A percentile compares a stretch with the other conserved stretches of the same genome.
These are phyloP conservation scores for Aspergillus persii DNA, from an alignment of 2,329 filamentous ascomycete species.

Conservation along the genomic window DNA sequence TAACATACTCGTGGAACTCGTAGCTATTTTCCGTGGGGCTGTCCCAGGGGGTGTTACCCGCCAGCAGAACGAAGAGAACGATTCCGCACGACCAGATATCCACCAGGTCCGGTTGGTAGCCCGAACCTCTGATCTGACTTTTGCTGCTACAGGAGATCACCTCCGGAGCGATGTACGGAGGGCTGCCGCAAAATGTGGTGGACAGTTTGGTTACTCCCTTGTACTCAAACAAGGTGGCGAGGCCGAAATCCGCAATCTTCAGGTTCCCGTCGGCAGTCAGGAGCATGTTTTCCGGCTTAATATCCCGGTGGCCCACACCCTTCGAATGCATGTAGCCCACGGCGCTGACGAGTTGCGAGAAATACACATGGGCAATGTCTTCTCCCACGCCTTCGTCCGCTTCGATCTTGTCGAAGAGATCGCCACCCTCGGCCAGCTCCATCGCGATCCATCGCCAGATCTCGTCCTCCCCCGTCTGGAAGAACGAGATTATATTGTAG, in stretches of 20 bases:
- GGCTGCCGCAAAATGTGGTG: constrained; percentile 88
- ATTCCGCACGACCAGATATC: constrained; percentile 98
- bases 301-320: constrained; percentile 86
- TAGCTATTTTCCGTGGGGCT: constrained; percentile 81
- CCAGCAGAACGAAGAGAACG: constrained; percentile 91
- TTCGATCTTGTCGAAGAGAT: constrained; percentile 99
- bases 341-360: constrained; percentile 83
- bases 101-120: constrained; percentile 67
- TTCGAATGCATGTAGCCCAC: constrained; percentile 95
- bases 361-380: constrained; percentile 95
- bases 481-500: constrained; percentile 90
- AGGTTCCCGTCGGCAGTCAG: constrained; percentile 79
- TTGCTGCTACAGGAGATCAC: constrained; percentile 62
- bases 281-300: constrained; percentile 94
- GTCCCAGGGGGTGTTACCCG: constrained; percentile 98
- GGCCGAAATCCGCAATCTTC: constrained; percentile 94
- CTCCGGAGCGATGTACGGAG: constrained; percentile 95
- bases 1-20: constrained; percentile 86
- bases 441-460: constrained; percentile 97
- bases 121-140: constrained; percentile 44
- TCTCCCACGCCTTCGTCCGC: constrained; percentile 92
- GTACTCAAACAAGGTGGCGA: constrained; percentile 90
- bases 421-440: constrained; percentile 92
- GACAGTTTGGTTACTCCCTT: constrained; percentile 79
- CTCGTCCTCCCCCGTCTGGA: constrained; percentile 78